Percentiles rank a stretch among this genome's conserved stretches.
phyloP scores from a whole-genome alignment of 768 basidiomycete species.

The Pleurotus sapidus region DNA sequence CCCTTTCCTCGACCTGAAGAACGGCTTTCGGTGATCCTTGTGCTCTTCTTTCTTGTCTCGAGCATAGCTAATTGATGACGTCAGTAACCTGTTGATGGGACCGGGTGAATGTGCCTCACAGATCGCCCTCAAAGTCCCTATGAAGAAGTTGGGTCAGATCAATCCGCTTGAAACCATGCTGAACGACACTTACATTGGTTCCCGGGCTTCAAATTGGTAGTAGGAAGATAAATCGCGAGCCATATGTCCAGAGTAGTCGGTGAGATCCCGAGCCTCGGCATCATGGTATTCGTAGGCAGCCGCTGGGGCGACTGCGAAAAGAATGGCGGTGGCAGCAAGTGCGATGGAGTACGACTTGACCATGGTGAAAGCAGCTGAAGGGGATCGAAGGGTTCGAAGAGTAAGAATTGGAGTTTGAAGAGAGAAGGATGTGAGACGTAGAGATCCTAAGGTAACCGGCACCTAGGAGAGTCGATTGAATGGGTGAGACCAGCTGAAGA shows the following conservation, averaged over 20 bases:
- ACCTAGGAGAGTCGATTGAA: conserved; percentile 6
- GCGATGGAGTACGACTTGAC: conserved; percentile 4
- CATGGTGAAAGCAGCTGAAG: neutral
- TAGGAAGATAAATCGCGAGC: conserved; percentile 2
- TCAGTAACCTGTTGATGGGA: neutral
- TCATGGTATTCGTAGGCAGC: conserved; percentile 4
- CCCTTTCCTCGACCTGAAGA: neutral
- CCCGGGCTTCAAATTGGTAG: neutral
- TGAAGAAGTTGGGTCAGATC: neutral
- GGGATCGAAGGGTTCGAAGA: neutral
- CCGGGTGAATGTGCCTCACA: neutral
- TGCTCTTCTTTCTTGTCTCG: conserved; percentile 1
- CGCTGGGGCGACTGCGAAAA: neutral
- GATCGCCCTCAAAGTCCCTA: conserved; percentile 2
- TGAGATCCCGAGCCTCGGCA: conserved; percentile 4
- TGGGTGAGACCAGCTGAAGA: conserved; percentile 8
- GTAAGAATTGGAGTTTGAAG: neutral
- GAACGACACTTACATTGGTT: neutral
- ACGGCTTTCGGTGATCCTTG: neutral
- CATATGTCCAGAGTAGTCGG: conserved; percentile 4
- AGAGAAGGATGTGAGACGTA: neutral
- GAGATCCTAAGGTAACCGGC: conserved; percentile 8
- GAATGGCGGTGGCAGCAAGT: conserved; percentile 4
- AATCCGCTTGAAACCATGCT: neutral
- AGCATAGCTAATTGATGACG: neutral